These are phyloP conservation scores for Cercophora sp. DNA, from an alignment of 495 filamentous ascomycete species.

Conservation along the genomic window DNA sequence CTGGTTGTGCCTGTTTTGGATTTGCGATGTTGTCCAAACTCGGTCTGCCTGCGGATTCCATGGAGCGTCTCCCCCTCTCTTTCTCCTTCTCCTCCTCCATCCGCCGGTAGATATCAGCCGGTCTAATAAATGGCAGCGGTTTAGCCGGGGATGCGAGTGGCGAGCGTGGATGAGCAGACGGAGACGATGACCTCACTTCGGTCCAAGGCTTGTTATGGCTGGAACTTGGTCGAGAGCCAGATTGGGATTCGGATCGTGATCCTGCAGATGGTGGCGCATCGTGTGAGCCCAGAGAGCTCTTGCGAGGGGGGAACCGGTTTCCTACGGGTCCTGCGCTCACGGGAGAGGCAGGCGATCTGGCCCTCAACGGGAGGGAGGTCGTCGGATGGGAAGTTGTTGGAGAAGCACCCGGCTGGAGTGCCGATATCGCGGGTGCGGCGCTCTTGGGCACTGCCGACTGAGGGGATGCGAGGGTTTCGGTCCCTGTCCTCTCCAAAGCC, in stretches of 20 bases:
- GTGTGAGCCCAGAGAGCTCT: constrained; percentile 56
- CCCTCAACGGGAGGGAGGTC: constrained; percentile 9
- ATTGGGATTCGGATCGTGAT: constrained; percentile 11
- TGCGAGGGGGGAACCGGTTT: constrained; percentile 51
- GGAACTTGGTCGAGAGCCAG: constrained; percentile 21
- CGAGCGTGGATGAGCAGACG: constrained; percentile 20
- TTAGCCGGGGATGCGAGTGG: constrained; percentile 33
- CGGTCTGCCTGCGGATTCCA: constrained; percentile 45
- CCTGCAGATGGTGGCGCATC: constrained; percentile 26
- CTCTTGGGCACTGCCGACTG: constrained; percentile 3
- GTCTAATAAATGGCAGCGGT: constrained; percentile 61
- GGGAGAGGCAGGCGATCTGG: constrained; percentile 16
- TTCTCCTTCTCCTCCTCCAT: constrained; percentile 62
- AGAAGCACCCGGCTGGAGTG: constrained; percentile 9
- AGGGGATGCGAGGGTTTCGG: constrained; percentile 14
- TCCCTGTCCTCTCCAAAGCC: constrained; percentile 8
- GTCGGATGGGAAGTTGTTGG: neutral
- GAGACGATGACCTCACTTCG: constrained; percentile 34
- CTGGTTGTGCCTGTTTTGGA: constrained; percentile 1
- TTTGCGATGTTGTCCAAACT: constrained; percentile 36
- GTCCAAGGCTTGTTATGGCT: constrained; percentile 27
- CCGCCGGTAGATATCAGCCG: constrained; percentile 75
- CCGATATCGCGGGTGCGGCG: constrained; percentile 14
- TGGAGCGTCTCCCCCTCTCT: constrained; percentile 43
- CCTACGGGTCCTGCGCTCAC: constrained; percentile 23